Base-by-base conservation (phyloP, 2,329 filamentous ascomycete genomes). In the Hypoxylon sp. region DNA sequence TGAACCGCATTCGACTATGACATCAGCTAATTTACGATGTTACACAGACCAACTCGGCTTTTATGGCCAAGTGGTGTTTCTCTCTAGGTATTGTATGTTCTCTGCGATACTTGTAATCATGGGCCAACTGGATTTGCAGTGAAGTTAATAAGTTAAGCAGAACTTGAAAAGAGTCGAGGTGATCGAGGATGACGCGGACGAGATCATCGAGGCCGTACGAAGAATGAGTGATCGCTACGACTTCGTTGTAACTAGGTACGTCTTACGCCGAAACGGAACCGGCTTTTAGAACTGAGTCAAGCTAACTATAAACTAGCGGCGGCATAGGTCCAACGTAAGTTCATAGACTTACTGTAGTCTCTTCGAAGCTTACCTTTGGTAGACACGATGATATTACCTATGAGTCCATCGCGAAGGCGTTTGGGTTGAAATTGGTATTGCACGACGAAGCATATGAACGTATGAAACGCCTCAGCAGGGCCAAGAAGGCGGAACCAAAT, bases 351-450 rank as follows among this genome's bases (percentile, higher is more conserved):
- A 13, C 13, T 21, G 9, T 32, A n/a, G 25, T 36, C 12, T 43
- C 12, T 20, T 16, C 21, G 19, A 36, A 19, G 35, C 66, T 68
- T 29, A 68, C 43, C 26, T 36, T 31, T 32, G 44, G 57, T 62
- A 95, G 90, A 47, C 93, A 97, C 76, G 94, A 99, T 72, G 94
- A 99, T 69, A 97, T 97, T 63, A 97, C 94, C 17, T 99, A 99
- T 75, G 80, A 89, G 67, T 93, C 91, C 27, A 95, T 99, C 69
- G 92, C 90, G 59, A 91, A 91, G 69, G 94, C 92, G 5, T 97
- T 97, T 70, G 75, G 78, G 31, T 78, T 97, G 5, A 82, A 86
- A 9, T 77, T 97, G 12, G 81, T 86, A 61, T 80, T 96, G 19
- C 90, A 97, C 75, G 75, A 90, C 31, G 82, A 84, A 50, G 87